Base-by-base conservation (phyloP, 2,329 filamentous ascomycete genomes). In the Fusarium anguioides region DNA sequence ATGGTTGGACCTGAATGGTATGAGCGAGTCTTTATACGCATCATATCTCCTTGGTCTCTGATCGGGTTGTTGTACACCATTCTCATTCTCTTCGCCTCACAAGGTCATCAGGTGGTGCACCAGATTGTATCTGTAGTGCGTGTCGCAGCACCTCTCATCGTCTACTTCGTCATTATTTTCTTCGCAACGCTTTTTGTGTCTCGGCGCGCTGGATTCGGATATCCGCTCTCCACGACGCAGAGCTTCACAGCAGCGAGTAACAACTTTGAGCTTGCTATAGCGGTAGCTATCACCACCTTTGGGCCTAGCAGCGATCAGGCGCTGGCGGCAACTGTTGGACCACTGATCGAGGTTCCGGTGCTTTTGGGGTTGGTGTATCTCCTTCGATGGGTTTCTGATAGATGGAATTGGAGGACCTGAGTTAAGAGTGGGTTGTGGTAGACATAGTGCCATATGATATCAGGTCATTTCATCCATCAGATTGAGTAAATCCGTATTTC, bases 221-320 rank as follows among this genome's bases (percentile, higher is more conserved):
- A 96, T 75, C 84, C 84, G 33, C 76, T 94, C 1, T 85, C 86
- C 2, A 84, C 86, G 12, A 95, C 93, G 3, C 93, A 96, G 78
- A 94, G 91, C 74, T 96, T 97, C 72, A 96, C 92, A 0, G 94
- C 93, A 0, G 91, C 92, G 2, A 97, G 93, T 76, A 97, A 97
- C 75, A 97, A 97, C 75, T 97, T 97, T 73, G 94, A 97, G 80
- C 81, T 97, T 23, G 93, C 94, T 0, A 97, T 97, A 78, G 93
- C 93, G 0, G 93, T 97, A 0, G 92, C 92, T 0, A 89, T 97
- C 5, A 91, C 93, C 0, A 90, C 90, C 0, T 97, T 91, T 78
- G 94, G 93, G 0, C 84, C 90, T 0, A 81, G 91, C 37, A 95
- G 91, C 71, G 88, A 94, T 47, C 89, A 97, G 78, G 93, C 93